These are phyloP conservation scores for Fonsecaea multimorphosa DNA, from an alignment of 2,329 filamentous ascomycete genomes.

Conservation along the genomic window DNA sequence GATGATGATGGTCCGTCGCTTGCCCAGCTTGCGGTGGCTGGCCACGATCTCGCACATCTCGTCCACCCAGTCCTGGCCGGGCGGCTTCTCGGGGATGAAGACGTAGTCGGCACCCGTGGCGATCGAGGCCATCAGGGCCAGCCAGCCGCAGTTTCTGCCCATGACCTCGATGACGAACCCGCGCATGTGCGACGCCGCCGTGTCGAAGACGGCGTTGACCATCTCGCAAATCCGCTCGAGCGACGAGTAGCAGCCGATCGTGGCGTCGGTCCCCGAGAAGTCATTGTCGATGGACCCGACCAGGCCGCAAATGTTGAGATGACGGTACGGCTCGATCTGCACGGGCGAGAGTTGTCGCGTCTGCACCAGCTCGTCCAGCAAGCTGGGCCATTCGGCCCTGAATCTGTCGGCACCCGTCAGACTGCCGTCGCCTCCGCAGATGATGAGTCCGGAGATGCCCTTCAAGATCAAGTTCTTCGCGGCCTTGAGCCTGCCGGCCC, in stretches of 20 bases:
- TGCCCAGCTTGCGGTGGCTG: constrained; percentile 82
- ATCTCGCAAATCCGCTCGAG: constrained; percentile 91
- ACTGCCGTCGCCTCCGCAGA: constrained; percentile 95
- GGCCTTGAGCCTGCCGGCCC: constrained; percentile 78
- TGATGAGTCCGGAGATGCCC: constrained; percentile 93
- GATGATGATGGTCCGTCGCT: constrained; percentile 97
- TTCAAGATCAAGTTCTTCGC: constrained; percentile 93
- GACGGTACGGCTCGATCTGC: constrained; percentile 76
- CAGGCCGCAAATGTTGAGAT: constrained; percentile 93
- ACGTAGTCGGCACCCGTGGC: constrained; percentile 95
- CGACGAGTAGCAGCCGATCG: constrained; percentile 95
- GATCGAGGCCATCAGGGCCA: constrained; percentile 94
- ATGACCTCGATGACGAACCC: constrained; percentile 99
- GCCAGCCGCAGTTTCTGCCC: constrained; percentile 97
- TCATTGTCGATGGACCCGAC: constrained; percentile 99
- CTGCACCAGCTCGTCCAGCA: constrained; percentile 82
- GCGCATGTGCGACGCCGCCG: constrained; percentile 92
- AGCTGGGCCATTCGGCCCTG: constrained; percentile 85
- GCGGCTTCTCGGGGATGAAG: constrained; percentile 94
- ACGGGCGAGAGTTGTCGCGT: constrained; percentile 72
- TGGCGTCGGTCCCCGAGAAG: constrained; percentile 94
- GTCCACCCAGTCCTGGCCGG: constrained; percentile 82
- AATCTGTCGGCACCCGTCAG: constrained; percentile 95
- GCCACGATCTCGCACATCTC: constrained; percentile 82
- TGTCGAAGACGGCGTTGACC: constrained; percentile 91